Evolutionary conservation across 495 filamentous ascomycete genomes (phyloP), one percentile per base, ranked within the genome.

Genomic region (Neurospora discreta): DNA sequence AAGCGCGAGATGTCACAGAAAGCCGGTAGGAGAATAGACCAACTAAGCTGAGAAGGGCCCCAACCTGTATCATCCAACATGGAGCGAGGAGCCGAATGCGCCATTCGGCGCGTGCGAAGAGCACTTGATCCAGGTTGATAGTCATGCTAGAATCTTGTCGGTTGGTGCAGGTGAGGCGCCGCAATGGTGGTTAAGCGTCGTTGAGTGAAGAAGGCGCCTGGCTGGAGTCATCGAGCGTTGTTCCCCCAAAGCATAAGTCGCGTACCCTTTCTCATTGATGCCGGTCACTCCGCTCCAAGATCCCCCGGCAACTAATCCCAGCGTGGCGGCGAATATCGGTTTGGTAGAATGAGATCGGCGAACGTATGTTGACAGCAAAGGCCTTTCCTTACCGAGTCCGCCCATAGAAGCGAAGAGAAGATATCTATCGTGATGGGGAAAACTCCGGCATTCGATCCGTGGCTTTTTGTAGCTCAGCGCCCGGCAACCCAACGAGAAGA

Each of bases 21-120:
- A 86, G 78, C 15, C 84, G 81, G 72, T 82, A 85, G 15, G 83
- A 80, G 73, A 86, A 86, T 11, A 86, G 71, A n/a, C 82, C 83
- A 78, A 84, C 81, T 7, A 84, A 74, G 38, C 79, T 76, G 26
- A 85, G 68, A 68, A 84, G 69, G 7, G 85, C 71, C 0, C 70
- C 68, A 20, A 86, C 74, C 58, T 85, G 82, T 36, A 80, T 70
- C 4, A 73, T 70, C 84, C 84, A 86, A 7, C 76, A 78, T 38
- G 83, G 82, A 2, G 82, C 30, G 20, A 86, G 73, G 5, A 85
- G 39, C 33, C 69, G 70, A 74, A 81, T 78, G 42, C 78, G 79
- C 84, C 84, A 86, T 70, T 74, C 72, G 5, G 84, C 81, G 44
- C 81, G 81, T 41, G 76, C 71, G 67, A 80, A 84, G 38, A 84